These are phyloP conservation scores for Arachnomyces sp. DNA, from an alignment of 2,329 filamentous ascomycete genomes.

Conservation along the genomic window DNA sequence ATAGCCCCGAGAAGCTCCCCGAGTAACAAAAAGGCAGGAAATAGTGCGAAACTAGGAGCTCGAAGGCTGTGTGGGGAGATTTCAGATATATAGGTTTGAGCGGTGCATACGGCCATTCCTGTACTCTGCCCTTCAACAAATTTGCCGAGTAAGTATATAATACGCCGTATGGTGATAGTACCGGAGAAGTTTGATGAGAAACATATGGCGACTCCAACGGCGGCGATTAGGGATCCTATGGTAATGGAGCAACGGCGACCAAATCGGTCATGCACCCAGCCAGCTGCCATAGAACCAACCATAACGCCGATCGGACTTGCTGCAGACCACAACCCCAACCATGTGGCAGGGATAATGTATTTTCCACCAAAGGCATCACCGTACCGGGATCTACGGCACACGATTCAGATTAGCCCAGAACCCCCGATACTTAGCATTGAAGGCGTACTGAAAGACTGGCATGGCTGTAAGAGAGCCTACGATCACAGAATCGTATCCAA, in stretches of 20 bases:
- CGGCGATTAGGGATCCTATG: conserved; percentile 31
- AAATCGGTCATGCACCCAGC: conserved; percentile 34
- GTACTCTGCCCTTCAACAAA: conserved; percentile 41
- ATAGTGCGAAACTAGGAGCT: conserved; percentile 42
- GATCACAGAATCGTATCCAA: conserved; percentile 14
- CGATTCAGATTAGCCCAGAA: too few species aligned
- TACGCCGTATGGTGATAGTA: conserved; percentile 23
- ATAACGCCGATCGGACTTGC: conserved; percentile 33
- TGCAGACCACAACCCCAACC: conserved; percentile 41
- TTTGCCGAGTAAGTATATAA: conserved; percentile 40
- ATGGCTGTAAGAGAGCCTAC: conserved; percentile 13
- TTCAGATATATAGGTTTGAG: conserved; percentile 46
- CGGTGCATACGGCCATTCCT: conserved; percentile 38
- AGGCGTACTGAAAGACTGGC: conserved; percentile 14
- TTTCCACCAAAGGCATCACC: conserved; percentile 23
- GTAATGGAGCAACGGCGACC: conserved; percentile 33
- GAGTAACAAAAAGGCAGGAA: conserved; percentile 43
- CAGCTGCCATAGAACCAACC: conserved; percentile 31
- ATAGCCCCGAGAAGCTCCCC: conserved; percentile 43
- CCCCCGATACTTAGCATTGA: too few species aligned
- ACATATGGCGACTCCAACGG: conserved; percentile 29
- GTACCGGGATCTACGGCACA: conserved; percentile 24
- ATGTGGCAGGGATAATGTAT: conserved; percentile 36
- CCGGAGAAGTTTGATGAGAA: conserved; percentile 26
- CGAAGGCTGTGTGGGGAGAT: conserved; percentile 41